Evolutionary conservation across 2,329 filamentous ascomycete species (phyloP), one percentile per base, ranked within the genome.

Genomic region (Aspergillus hortae): DNA sequence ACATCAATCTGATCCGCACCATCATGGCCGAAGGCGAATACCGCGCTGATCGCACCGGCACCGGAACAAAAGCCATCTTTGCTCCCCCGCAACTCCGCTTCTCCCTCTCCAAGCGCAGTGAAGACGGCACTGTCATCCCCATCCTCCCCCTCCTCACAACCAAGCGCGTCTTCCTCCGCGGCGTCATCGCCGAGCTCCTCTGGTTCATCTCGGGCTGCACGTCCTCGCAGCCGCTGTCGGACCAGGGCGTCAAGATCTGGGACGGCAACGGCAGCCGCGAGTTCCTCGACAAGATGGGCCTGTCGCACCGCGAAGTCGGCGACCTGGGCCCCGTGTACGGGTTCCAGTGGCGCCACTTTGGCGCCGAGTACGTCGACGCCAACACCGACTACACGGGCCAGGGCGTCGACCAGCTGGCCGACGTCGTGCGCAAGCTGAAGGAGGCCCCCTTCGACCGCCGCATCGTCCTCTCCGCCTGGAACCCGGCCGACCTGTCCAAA

Each of bases 321-420:
- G 94, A 99, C 66, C 79, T 99, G 0, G 94, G 94, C 0, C 94
- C 94, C 27, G 92, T 97, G 0, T 99, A 99, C 69, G 94, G 94
- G 1, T 99, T 99, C 75, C 94, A 99, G 74, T 99, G 94, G 94
- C 88, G 94, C 3, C 92, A 97, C 73, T 99, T 99, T 65, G 94
- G 94, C 46, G 94, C 94, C 4, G 85, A 90, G 56, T 99, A 99
- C 70, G 77, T 86, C 15, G 88, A 92, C 65, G 81, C 86, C 12
- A 78, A 85, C 58, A 81, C 88, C 0, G 90, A 97, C 68, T 99
- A 99, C 73, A 80, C 84, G 0, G 91, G 89, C 0, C 80, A 95
- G 68, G 94, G 94, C 15, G 90, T 96, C 14, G 94, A 99, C 68
- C 94, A 99, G 76, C 79, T 99, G 35, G 88, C 89, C 14, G 88